Percentiles rank a stretch among this genome's conserved stretches.
These are phyloP conservation scores for Calonectria fujianensis DNA, from an alignment of 2,329 filamentous ascomycete genomes.

Conservation along the genomic window DNA sequence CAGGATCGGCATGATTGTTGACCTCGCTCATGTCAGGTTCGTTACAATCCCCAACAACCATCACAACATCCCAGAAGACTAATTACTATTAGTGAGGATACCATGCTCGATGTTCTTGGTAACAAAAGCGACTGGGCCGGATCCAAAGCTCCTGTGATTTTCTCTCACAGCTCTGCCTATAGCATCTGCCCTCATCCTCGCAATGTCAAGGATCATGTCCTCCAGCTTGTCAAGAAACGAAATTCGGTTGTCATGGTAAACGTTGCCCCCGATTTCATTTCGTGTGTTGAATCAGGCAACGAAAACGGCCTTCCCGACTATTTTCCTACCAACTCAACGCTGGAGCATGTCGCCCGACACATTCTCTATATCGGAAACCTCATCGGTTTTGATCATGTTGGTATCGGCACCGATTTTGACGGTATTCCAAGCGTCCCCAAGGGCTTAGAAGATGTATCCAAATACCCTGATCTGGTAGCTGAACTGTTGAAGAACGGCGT, in stretches of 20 bases:
- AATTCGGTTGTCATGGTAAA: slow-evolving; percentile 93
- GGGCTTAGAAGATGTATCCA: slow-evolving; percentile 89
- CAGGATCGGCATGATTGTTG: slow-evolving; percentile 93
- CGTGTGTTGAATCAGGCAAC: slow-evolving; percentile 77
- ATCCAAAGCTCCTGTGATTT: slow-evolving; percentile 88
- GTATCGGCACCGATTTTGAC: slow-evolving; percentile 93
- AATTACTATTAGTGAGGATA: slow-evolving; percentile 77
- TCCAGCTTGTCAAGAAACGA: slow-evolving; percentile 83
- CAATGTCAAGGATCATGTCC: slow-evolving; percentile 90
- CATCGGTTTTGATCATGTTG: slow-evolving; percentile 92
- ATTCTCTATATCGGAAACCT: slow-evolving; percentile 87
- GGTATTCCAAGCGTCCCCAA: slow-evolving; percentile 80
- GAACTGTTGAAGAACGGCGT: slow-evolving; percentile 85
- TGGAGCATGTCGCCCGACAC: slow-evolving; percentile 86
- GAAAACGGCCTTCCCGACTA: slow-evolving; percentile 80
- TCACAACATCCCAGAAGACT: slow-evolving; percentile 25
- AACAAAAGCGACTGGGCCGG: slow-evolving; percentile 79
- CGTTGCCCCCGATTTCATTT: slow-evolving; percentile 88
- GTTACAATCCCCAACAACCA: background rate
- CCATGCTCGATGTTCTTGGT: slow-evolving; percentile 88
- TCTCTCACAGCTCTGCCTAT: slow-evolving; percentile 89
- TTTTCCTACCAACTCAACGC: slow-evolving; percentile 80
- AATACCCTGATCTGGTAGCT: slow-evolving; percentile 85
- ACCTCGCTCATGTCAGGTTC: slow-evolving; percentile 82
- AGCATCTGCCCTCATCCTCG: slow-evolving; percentile 89